phyloP scores from a whole-genome alignment of 2,329 filamentous ascomycete genomes.

The Stylonectria norvegica region DNA sequence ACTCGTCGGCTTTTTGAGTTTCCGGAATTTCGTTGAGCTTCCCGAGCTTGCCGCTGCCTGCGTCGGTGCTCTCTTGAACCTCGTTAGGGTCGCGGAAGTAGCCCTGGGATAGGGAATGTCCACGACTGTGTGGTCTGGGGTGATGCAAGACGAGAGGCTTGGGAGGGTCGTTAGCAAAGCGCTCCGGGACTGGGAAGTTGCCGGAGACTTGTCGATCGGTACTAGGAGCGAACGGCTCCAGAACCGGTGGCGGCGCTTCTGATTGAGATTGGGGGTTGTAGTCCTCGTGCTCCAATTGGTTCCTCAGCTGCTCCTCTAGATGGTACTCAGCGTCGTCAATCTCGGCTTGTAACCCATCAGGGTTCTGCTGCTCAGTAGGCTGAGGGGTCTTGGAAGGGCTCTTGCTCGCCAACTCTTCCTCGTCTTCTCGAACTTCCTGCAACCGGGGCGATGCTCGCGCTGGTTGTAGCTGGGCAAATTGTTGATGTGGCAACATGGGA shows the following conservation, averaged over 20 bases:
- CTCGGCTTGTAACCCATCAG: slow-evolving; percentile 77
- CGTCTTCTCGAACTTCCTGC: slow-evolving; percentile 70
- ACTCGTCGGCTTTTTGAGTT: slow-evolving; percentile 46
- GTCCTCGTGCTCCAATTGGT: slow-evolving; percentile 74
- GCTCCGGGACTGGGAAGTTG: slow-evolving; percentile 46
- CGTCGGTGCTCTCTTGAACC: slow-evolving; percentile 36
- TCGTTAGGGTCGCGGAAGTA: slow-evolving; percentile 59
- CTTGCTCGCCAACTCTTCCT: slow-evolving; percentile 57
- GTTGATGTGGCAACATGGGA: slow-evolving; percentile 53
- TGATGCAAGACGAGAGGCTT: slow-evolving; percentile 63
- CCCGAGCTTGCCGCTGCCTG: slow-evolving; percentile 38
- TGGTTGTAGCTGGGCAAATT: slow-evolving; percentile 53
- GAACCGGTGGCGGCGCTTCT: slow-evolving; percentile 20
- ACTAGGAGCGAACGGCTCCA: slow-evolving; percentile 23
- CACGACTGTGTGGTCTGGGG: slow-evolving; percentile 69
- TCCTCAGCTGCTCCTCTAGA: slow-evolving; percentile 73
- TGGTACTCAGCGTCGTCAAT: slow-evolving; percentile 85
- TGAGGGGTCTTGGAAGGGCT: slow-evolving; percentile 55
- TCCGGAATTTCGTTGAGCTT: slow-evolving; percentile 41
- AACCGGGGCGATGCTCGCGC: slow-evolving; percentile 58
- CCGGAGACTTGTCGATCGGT: slow-evolving; percentile 46
- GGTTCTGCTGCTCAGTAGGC: slow-evolving; percentile 41
- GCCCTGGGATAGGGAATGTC: slow-evolving; percentile 67
- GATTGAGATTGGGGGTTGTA: slow-evolving; percentile 61
- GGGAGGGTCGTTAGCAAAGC: slow-evolving; percentile 52